Evolutionary conservation across 2,329 filamentous ascomycete species (phyloP).

Genomic region (Stemphylium lycopersici): DNA sequence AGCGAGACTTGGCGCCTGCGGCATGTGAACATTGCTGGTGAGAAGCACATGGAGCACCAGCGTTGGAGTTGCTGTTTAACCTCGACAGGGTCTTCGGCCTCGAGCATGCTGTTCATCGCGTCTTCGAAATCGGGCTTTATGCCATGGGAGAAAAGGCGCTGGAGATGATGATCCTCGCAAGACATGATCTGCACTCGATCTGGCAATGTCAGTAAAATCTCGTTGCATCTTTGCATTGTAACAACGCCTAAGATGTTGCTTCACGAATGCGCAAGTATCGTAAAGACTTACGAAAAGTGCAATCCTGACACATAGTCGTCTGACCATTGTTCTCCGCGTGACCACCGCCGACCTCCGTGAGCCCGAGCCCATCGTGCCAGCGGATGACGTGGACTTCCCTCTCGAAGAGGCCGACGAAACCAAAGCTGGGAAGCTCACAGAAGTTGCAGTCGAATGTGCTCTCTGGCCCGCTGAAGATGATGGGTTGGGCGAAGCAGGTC

Average conservation of each 20-base stretch:
- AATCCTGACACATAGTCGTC: conserved; percentile 36
- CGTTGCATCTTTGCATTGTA: no score
- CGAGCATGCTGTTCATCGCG: conserved; percentile 17
- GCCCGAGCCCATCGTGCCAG: conserved; percentile 44
- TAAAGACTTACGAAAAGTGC: conserved; percentile 16
- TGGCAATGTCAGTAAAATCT: not conserved
- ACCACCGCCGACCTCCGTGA: conserved; percentile 49
- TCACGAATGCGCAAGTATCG: no score
- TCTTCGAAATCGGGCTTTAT: conserved; percentile 10
- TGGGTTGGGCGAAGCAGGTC: conserved; percentile 52
- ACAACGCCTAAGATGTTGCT: not conserved
- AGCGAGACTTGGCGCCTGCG: conserved; percentile 8
- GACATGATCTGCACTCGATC: conserved; percentile 28
- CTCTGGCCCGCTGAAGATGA: conserved; percentile 37
- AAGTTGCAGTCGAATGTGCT: conserved; percentile 47
- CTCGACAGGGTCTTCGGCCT: conserved; percentile 4
- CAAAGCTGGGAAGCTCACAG: conserved; percentile 50
- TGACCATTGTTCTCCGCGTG: conserved; percentile 35
- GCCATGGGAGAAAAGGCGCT: not conserved
- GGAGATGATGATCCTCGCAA: conserved; percentile 28
- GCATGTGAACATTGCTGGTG: conserved; percentile 25
- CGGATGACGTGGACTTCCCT: conserved; percentile 44
- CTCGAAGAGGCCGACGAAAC: conserved; percentile 49
- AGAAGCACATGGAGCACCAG: conserved; percentile 44
- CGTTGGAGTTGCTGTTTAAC: conserved; percentile 25